A percentile compares a stretch with the other conserved stretches of the same genome.
These are phyloP conservation scores for Podospora anserina DNA, from an alignment of 495 filamentous ascomycete genomes.

Conservation along the genomic window DNA sequence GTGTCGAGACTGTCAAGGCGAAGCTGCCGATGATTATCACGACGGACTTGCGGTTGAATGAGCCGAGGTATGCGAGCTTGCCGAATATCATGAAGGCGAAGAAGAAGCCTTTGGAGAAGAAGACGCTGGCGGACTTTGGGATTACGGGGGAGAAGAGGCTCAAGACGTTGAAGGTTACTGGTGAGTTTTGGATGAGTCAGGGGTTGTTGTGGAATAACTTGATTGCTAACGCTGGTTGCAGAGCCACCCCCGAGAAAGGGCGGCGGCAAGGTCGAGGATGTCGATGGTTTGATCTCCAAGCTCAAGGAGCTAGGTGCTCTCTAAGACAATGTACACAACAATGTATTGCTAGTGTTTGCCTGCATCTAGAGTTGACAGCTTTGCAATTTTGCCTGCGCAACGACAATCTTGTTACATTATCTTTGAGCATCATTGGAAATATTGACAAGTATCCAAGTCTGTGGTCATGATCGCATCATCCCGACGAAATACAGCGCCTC, in stretches of 20 bases:
- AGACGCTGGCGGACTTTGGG: slow-evolving; percentile 75
- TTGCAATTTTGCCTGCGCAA: background rate
- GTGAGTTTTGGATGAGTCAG: slow-evolving; percentile 46
- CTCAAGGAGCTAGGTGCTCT: slow-evolving; percentile 94
- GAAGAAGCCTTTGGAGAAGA: slow-evolving; percentile 97
- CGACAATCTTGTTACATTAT: slow-evolving; percentile 2
- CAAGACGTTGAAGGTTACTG: slow-evolving; percentile 82
- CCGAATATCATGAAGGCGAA: slow-evolving; percentile 99
- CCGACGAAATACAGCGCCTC: background rate
- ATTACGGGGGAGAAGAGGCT: slow-evolving; percentile 69
- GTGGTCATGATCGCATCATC: background rate
- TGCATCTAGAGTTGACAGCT: slow-evolving; percentile 2
- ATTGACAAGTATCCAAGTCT: background rate
- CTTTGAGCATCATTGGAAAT: background rate
- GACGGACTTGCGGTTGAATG: slow-evolving; percentile 90
- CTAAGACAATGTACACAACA: slow-evolving; percentile 38
- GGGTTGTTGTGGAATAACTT: background rate
- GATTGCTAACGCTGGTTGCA: slow-evolving; percentile 26
- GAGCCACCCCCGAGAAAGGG: slow-evolving; percentile 88
- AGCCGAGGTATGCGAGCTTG: slow-evolving; percentile 90
- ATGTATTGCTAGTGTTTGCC: background rate
- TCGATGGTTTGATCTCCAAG: slow-evolving; percentile 85
- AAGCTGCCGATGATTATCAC: slow-evolving; percentile 89
- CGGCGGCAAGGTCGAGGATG: slow-evolving; percentile 94
- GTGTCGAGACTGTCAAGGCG: slow-evolving; percentile 80